A percentile compares a stretch with the other conserved stretches of the same genome.
These are phyloP conservation scores for Fusarium sp. DNA, from an alignment of 2,329 filamentous ascomycete species.

Conservation along the genomic window DNA sequence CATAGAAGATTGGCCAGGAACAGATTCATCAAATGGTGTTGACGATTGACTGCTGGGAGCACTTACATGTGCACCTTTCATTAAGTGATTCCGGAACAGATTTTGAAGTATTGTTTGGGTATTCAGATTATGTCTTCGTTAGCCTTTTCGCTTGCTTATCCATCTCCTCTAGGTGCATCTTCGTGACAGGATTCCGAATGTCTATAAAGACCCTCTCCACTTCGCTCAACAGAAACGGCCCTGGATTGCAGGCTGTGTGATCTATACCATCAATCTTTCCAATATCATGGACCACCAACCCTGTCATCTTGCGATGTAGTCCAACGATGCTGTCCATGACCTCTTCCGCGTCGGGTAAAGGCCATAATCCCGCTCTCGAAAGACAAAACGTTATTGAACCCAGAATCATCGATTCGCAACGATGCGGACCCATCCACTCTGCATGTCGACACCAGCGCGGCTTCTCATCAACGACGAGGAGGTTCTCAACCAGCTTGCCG, in stretches of 20 bases:
- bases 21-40: no score
- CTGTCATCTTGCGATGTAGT: not conserved
- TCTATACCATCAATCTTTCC: not conserved
- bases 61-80: no score
- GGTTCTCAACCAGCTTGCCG: not conserved
- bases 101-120: no score
- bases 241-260: not conserved
- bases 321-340: not conserved
- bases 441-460: conserved; percentile 55
- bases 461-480: conserved; percentile 43
- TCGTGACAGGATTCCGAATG: not conserved
- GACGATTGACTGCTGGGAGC: no score
- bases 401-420: conserved; percentile 57
- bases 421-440: conserved; percentile 54
- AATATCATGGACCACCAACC: not conserved
- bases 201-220: not conserved
- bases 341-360: not conserved
- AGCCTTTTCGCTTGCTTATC: not conserved
- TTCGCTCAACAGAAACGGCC: not conserved
- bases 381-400: conserved; percentile 43
- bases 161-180: not conserved
- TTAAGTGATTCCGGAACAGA: no score
- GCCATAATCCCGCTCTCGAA: not conserved
- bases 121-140: not conserved
- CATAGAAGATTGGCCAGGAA: no score